Conservation (phyloP, 768 basidiomycete genomes). For the Suillus spraguei region DNA sequence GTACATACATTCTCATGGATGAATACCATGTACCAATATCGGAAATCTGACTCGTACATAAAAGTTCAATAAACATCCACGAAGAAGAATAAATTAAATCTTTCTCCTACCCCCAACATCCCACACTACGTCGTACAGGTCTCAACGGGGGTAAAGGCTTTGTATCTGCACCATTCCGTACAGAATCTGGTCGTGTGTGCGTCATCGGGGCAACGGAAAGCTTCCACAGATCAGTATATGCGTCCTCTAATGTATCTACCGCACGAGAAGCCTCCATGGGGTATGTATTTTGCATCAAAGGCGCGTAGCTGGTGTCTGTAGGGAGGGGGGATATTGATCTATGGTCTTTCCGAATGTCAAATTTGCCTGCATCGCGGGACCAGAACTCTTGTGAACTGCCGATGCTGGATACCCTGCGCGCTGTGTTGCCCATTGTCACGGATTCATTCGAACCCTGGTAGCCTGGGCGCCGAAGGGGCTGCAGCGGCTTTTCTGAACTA, state of each 20-base stretch:
- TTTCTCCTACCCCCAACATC: constrained; percentile 9
- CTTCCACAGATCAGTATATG: constrained; percentile 10
- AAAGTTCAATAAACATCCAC: not conserved
- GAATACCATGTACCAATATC: not conserved
- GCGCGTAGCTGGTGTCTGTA: not conserved
- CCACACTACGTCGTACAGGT: constrained; percentile 29
- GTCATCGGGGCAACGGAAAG: constrained; percentile 9
- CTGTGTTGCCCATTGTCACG: not conserved
- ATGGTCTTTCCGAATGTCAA: not conserved
- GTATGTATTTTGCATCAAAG: constrained; percentile 2
- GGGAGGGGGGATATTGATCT: constrained; percentile 7
- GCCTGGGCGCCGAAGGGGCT: constrained; percentile 24
- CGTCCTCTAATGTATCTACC: constrained; percentile 2
- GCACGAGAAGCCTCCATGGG: constrained; percentile 11
- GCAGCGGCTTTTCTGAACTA: constrained; percentile 25
- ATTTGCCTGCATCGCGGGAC: constrained; percentile 23
- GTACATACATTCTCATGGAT: not conserved
- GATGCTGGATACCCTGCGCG: constrained; percentile 16
- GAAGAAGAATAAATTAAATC: not conserved
- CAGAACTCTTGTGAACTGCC: constrained; percentile 27
- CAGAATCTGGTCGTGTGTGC: not conserved
- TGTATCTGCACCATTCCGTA: not conserved
- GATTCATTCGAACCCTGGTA: constrained; percentile 16
- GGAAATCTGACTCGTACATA: not conserved
- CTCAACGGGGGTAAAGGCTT: constrained; percentile 21